phyloP scores from a whole-genome alignment of 306 rosid genomes.

The Castanea crenata region DNA sequence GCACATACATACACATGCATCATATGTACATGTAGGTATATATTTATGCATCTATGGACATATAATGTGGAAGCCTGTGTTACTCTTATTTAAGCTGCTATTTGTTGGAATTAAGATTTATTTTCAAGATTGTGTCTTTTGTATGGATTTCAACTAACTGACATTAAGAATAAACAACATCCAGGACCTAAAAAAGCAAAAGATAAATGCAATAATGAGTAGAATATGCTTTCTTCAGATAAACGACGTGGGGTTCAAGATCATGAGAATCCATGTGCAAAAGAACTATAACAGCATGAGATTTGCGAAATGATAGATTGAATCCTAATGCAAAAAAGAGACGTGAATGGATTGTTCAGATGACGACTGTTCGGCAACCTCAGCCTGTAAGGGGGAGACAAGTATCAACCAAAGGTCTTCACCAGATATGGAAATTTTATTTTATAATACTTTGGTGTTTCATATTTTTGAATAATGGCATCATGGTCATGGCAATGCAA shows the following conservation, averaged over 20 bases:
- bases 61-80: not conserved
- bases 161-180: constrained; percentile 2
- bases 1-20: no score
- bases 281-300: constrained; percentile 31
- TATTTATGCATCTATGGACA: not conserved
- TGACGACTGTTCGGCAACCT: constrained; percentile 61
- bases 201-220: constrained; percentile 20
- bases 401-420: constrained; percentile 52
- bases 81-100: constrained; percentile 4
- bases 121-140: constrained; percentile 52
- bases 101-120: constrained; percentile 36
- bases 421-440: constrained; percentile 14
- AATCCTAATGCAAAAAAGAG: constrained; percentile 35
- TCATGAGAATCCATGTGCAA: constrained; percentile 67
- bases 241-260: constrained; percentile 52
- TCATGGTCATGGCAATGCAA: not conserved
- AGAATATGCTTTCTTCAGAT: constrained; percentile 36
- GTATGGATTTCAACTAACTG: constrained; percentile 38
- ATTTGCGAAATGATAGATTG: constrained; percentile 42
- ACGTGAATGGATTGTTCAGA: constrained; percentile 51
- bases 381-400: constrained; percentile 52
- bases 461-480: not conserved
- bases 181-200: constrained; percentile 1
- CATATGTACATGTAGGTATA: no score
- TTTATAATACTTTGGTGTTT: not conserved